A percentile compares a stretch with the other conserved stretches of the same genome.
Evolutionary conservation across 2,329 filamentous ascomycete species (phyloP).

Genomic region (Leptographium radiaticola): DNA sequence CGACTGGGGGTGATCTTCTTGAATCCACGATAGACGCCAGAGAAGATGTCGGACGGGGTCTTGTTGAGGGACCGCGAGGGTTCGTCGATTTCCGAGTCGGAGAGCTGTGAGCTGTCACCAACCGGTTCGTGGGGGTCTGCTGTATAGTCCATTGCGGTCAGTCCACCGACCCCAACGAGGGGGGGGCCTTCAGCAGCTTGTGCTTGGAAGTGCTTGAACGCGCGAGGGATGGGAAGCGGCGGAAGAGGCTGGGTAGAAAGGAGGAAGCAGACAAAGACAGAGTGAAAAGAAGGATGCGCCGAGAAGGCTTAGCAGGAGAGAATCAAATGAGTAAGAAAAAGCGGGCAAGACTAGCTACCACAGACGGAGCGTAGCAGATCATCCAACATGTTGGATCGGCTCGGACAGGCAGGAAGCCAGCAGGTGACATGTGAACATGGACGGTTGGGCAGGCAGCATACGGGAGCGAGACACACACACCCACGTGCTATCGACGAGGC

Average conservation of each 20-base stretch:
- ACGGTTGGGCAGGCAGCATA: neutral
- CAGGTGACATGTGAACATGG: neutral
- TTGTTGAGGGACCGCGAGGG: conserved; percentile 20
- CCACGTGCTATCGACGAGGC: too few species aligned
- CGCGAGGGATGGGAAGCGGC: neutral
- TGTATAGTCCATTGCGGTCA: conserved; percentile 20
- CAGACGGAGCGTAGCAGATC: neutral
- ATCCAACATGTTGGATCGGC: neutral
- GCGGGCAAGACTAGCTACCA: neutral
- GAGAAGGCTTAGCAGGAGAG: neutral
- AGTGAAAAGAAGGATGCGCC: neutral
- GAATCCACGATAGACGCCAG: conserved; percentile 38
- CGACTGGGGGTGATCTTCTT: conserved; percentile 31
- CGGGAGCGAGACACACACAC: too few species aligned
- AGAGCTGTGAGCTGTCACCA: conserved; percentile 24
- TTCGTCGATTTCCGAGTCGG: conserved; percentile 30
- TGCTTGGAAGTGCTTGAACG: neutral
- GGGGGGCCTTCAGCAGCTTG: neutral
- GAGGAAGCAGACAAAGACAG: neutral
- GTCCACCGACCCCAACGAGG: conserved; percentile 9
- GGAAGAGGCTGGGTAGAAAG: neutral
- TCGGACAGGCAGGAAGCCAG: neutral
- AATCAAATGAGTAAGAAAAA: neutral
- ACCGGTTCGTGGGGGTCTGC: conserved; percentile 16
- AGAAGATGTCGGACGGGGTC: conserved; percentile 33